A percentile compares a stretch with the other conserved stretches of the same genome.
Conservation (phyloP, 495 filamentous ascomycete species). For the Podospora bellae-mahoneyi region DNA sequence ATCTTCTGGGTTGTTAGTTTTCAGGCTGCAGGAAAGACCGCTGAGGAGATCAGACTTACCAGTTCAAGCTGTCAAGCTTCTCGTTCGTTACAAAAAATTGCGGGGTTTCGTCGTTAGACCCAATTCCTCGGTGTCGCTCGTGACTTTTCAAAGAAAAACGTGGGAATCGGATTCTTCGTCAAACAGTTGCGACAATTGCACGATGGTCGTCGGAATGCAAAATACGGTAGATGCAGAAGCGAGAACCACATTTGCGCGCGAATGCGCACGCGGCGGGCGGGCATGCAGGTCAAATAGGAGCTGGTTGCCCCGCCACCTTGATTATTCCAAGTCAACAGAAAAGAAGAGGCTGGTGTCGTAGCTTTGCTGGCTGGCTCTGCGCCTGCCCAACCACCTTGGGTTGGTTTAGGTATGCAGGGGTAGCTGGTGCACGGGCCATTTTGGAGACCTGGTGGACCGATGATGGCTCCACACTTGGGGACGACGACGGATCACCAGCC, state of each 20-base stretch:
- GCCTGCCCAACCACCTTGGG: background rate
- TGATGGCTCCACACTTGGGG: background rate
- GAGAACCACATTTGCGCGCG: background rate
- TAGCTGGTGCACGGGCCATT: background rate
- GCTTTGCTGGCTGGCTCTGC: background rate
- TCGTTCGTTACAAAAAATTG: background rate
- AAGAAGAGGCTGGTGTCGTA: slow-evolving; percentile 4
- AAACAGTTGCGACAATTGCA: background rate
- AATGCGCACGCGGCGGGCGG: background rate
- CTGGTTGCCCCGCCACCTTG: slow-evolving; percentile 11
- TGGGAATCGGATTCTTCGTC: background rate
- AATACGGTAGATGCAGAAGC: background rate
- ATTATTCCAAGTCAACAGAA: slow-evolving; percentile 6
- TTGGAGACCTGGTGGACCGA: background rate
- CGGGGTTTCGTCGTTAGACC: background rate
- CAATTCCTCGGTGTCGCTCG: background rate
- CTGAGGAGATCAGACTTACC: background rate
- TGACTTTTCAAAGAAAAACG: background rate
- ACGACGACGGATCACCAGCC: background rate
- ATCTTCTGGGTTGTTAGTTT: background rate
- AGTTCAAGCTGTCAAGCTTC: background rate
- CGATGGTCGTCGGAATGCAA: slow-evolving; percentile 4
- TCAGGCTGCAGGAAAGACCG: too few relatives aligned
- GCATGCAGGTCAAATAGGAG: slow-evolving; percentile 4
- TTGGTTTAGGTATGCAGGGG: background rate